Evolutionary conservation across 2,329 filamentous ascomycete species (phyloP).

Genomic region (Talaromyces atroroseus): DNA sequence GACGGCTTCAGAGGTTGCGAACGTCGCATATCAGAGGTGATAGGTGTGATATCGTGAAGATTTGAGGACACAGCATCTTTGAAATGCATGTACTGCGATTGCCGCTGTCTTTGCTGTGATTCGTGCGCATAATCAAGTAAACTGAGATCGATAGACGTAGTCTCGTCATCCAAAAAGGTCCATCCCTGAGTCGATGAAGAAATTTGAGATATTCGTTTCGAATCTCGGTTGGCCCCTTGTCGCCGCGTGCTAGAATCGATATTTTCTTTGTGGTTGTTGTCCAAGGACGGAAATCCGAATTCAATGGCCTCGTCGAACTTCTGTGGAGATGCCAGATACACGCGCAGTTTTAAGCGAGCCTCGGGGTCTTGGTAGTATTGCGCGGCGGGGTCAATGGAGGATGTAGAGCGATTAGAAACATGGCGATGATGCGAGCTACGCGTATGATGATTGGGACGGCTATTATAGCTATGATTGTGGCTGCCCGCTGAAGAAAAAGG

Average conservation of each 20-base stretch:
- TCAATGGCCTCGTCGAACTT: slow-evolving; percentile 95
- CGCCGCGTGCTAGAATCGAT: slow-evolving; percentile 12
- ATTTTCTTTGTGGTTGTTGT: slow-evolving; percentile 32
- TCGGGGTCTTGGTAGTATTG: slow-evolving; percentile 88
- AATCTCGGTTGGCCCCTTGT: slow-evolving; percentile 29
- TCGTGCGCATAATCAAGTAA: background rate
- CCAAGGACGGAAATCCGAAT: slow-evolving; percentile 71
- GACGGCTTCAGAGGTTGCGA: slow-evolving; percentile 8
- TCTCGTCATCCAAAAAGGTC: slow-evolving; percentile 49
- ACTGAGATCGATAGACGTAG: slow-evolving; percentile 21
- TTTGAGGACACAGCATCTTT: background rate
- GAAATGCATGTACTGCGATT: slow-evolving; percentile 15
- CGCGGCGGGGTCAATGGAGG: slow-evolving; percentile 63
- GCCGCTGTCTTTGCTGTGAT: slow-evolving; percentile 17
- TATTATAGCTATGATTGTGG: background rate
- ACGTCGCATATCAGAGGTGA: slow-evolving; percentile 8
- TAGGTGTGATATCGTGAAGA: background rate
- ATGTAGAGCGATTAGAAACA: slow-evolving; percentile 48
- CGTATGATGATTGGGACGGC: slow-evolving; percentile 12
- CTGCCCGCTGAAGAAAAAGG: slow-evolving; percentile 19
- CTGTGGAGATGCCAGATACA: slow-evolving; percentile 81
- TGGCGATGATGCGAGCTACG: slow-evolving; percentile 43
- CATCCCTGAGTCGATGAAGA: slow-evolving; percentile 37
- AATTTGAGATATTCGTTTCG: slow-evolving; percentile 17
- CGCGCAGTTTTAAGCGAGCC: slow-evolving; percentile 75